Evolutionary conservation across 2,329 filamentous ascomycete species (phyloP).

Genomic region (Bipolaris bicolor): DNA sequence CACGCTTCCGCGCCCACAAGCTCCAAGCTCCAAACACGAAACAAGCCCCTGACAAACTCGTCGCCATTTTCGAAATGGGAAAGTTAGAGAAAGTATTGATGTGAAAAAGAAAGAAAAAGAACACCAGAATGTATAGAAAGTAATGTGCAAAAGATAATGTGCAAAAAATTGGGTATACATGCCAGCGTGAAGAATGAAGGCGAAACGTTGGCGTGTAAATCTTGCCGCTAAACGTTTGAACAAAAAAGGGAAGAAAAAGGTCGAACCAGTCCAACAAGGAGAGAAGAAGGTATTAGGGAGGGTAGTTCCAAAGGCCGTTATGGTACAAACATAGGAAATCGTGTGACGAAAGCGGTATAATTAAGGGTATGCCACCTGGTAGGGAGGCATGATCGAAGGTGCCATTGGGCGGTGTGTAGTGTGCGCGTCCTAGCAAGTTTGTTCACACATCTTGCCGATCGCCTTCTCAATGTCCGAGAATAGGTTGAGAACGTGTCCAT

Average conservation of each 20-base stretch:
- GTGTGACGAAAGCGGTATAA: conserved; percentile 15
- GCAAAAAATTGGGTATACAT: conserved; percentile 12
- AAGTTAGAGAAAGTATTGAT: conserved; percentile 22
- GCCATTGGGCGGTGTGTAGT: conserved; percentile 19
- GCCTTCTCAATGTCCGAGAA: conserved; percentile 53
- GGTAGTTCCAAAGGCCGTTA: conserved; percentile 36
- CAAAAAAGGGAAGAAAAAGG: conserved; percentile 9
- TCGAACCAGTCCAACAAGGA: conserved; percentile 15
- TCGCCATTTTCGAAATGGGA: conserved; percentile 19
- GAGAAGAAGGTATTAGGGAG: conserved; percentile 21
- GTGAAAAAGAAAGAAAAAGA: conserved; percentile 19
- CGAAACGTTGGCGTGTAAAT: conserved; percentile 8
- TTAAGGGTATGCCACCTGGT: conserved; percentile 28
- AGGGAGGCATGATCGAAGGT: conserved; percentile 19
- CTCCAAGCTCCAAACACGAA: conserved; percentile 34
- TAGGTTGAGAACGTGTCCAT: conserved; percentile 50
- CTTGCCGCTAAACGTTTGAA: conserved; percentile 14
- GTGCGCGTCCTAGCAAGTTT: conserved; percentile 38
- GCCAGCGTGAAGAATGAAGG: conserved; percentile 11
- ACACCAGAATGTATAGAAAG: conserved; percentile 7
- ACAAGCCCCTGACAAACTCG: conserved; percentile 27
- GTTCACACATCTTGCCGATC: conserved; percentile 52
- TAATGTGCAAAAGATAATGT: neutral
- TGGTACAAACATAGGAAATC: conserved; percentile 28
- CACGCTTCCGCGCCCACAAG: conserved; percentile 7